A percentile compares a stretch with the other conserved stretches of the same genome.
phyloP scores from a whole-genome alignment of 23 red algal species.

The Rhodosorus marinus region DNA sequence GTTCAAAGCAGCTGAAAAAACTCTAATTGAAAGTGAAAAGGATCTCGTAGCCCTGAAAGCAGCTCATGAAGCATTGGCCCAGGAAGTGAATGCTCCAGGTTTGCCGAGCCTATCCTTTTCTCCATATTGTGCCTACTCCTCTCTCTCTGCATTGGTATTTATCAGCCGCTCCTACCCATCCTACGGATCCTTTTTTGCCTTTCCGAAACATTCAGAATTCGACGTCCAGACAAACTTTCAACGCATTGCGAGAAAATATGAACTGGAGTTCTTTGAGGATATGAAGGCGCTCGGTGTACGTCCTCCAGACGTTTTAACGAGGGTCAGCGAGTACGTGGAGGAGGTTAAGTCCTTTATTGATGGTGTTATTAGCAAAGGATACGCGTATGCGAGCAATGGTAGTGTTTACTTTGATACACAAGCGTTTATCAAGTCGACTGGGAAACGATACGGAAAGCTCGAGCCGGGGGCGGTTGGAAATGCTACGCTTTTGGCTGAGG shows the following conservation, averaged over 20 bases:
- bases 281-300: conserved; percentile 63
- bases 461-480: conserved; percentile 56
- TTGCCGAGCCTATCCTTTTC: no score
- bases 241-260: conserved; percentile 32
- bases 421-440: conserved; percentile 28
- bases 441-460: conserved; percentile 75
- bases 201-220: no score
- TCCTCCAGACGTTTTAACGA: conserved; percentile 40
- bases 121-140: no score
- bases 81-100: no score
- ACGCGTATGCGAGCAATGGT: conserved; percentile 50
- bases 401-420: conserved; percentile 90
- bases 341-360: conserved; percentile 58
- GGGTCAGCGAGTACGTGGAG: conserved; percentile 82
- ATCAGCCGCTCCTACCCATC: no score
- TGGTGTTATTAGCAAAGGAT: conserved; percentile 37
- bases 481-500: conserved; percentile 39
- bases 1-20: no score
- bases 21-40: no score
- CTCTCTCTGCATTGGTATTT: no score
- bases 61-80: no score
- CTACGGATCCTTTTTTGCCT: no score
- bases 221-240: conserved; percentile 32
- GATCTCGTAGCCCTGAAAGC: no score
- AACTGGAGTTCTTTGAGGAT: conserved; percentile 67